Base-by-base conservation (phyloP, 352 stramenopile genomes). In the Blastocystis sp. region DNA sequence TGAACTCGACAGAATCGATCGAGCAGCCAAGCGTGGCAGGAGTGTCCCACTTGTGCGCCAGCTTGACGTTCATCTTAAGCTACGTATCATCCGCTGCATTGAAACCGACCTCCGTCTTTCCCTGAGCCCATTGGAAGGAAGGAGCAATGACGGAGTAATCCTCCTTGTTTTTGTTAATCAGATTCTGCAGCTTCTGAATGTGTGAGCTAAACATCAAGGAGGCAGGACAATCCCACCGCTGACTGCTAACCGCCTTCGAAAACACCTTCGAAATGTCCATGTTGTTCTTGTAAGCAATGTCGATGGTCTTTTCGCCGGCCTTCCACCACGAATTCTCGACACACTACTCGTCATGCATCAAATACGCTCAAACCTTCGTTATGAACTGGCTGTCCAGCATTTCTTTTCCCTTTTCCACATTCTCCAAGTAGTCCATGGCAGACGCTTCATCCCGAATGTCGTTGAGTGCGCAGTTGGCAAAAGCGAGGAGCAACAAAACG, bases 141-240 rank as follows among this genome's bases (percentile, higher is more conserved):
- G 78, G 78, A 40, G 78, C 38, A 2, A 88, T 77, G 57, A 88
- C 21, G 1, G 34, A 52, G 34, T 79, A 88, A 21, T 88, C 78
- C 40, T 88, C 78, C 48, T 88, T 88, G 74, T 84, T 84, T 57
- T 88, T 88, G n/a, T 79, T 88, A 42, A 88, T 68, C 6, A 88
- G n/a, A 28, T 76, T 79, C 34, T 88, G 78, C 0, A 88, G 54
- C 38, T 88, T 88, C 45, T 76, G 68, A 40, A 88, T 79, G 45
- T 76, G 63, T 0, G 42, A 34, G 4, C 78, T 88, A 88, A 7
- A 21, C 28, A 17, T 11, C 54, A 14, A 48, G 9, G 45, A 24
- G n/a, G 11, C 2, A 11, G 4, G 40, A 42, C 38, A 21, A 70
- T 4, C n/a, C 52, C 28, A 70, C 74, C 74, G 52, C 57, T 84